A percentile compares a stretch with the other conserved stretches of the same genome.
Evolutionary conservation across 306 rosid species (phyloP).

Genomic region (Quercus dentata): DNA sequence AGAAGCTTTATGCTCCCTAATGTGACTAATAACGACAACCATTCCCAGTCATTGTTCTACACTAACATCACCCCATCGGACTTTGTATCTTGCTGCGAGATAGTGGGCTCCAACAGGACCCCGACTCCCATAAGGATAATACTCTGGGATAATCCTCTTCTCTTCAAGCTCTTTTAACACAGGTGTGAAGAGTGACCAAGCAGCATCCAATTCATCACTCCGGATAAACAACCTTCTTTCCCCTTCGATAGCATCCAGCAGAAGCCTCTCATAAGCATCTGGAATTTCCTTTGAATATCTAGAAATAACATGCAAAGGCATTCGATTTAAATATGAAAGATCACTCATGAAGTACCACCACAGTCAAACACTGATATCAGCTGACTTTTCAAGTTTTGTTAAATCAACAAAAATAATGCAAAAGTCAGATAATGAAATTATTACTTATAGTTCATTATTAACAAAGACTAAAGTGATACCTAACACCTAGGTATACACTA

Average conservation of each 20-base stretch:
- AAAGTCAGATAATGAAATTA: background rate
- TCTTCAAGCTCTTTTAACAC: conserved; percentile 67
- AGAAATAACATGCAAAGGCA: conserved; percentile 10
- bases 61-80: conserved; percentile 84
- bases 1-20: conserved; percentile 10
- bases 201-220: conserved; percentile 83
- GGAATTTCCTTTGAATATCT: conserved; percentile 93
- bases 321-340: background rate
- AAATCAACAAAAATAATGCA: background rate
- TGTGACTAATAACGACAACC: conserved; percentile 11
- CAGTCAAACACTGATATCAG: background rate
- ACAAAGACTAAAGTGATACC: background rate
- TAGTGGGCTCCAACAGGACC: conserved; percentile 95
- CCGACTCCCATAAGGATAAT: conserved; percentile 85
- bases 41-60: conserved; percentile 31
- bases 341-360: background rate
- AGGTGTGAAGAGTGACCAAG: conserved; percentile 91
- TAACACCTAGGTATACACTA: background rate
- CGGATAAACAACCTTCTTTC: conserved; percentile 91
- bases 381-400: background rate
- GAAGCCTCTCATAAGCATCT: conserved; percentile 90
- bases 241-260: conserved; percentile 87
- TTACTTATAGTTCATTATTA: background rate
- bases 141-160: conserved; percentile 72
- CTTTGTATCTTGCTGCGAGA: conserved; percentile 75